Conservation (phyloP, 768 basidiomycete species). For the Boletus sp. region DNA sequence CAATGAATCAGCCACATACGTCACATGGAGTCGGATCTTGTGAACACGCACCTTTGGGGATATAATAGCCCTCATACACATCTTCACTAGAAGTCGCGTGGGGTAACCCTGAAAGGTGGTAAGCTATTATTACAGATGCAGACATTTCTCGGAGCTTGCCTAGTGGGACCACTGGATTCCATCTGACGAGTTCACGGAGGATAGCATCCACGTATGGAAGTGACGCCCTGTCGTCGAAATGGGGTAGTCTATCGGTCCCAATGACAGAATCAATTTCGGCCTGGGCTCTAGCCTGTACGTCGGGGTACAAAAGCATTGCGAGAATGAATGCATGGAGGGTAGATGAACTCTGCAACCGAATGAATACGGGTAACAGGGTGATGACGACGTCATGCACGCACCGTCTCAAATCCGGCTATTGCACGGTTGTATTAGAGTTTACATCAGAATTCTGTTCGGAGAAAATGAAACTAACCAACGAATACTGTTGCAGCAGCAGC, state of each 20-base stretch:
- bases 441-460: neutral
- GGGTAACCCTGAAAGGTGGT: conserved; percentile 18
- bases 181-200: conserved; percentile 34
- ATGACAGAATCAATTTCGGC: conserved; percentile 28
- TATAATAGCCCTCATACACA: conserved; percentile 33
- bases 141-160: conserved; percentile 5
- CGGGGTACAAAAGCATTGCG: conserved; percentile 28
- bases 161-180: conserved; percentile 25
- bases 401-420: conserved; percentile 26
- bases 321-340: conserved; percentile 24
- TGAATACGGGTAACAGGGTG: neutral
- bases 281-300: conserved; percentile 25
- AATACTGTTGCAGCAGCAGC: conserved; percentile 22
- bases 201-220: conserved; percentile 44
- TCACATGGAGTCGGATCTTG: neutral
- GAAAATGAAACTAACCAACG: conserved; percentile 14
- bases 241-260: conserved; percentile 19
- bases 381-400: conserved; percentile 1
- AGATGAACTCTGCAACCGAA: conserved; percentile 21
- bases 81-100: conserved; percentile 24
- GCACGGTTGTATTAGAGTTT: neutral
- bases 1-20: neutral
- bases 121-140: neutral
- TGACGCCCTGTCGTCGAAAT: conserved; percentile 22
- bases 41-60: conserved; percentile 37